phyloP scores from a whole-genome alignment of 352 stramenopile species.

The Phytophthora quininea region DNA sequence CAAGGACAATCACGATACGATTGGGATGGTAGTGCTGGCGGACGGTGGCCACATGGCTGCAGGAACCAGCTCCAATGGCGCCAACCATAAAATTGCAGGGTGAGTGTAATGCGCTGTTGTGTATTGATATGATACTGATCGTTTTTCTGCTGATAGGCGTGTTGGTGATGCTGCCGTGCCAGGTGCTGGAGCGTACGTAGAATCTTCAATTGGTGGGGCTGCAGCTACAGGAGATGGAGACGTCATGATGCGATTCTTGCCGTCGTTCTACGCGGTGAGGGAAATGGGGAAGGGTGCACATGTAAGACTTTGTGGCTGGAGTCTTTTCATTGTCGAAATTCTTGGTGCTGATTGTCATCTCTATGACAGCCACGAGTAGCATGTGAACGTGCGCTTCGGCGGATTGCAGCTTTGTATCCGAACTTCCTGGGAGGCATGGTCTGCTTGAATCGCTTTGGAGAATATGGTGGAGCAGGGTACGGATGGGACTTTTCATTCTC shows the following conservation, averaged over 20 bases:
- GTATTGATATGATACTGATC: neutral
- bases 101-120: slow-evolving; percentile 21
- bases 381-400: slow-evolving; percentile 57
- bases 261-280: slow-evolving; percentile 82
- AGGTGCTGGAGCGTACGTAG: slow-evolving; percentile 88
- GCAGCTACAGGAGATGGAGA: slow-evolving; percentile 90
- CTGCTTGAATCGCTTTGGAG: slow-evolving; percentile 72
- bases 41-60: slow-evolving; percentile 71
- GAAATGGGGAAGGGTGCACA: slow-evolving; percentile 79
- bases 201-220: slow-evolving; percentile 78
- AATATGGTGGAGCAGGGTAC: slow-evolving; percentile 77
- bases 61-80: slow-evolving; percentile 90
- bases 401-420: slow-evolving; percentile 62
- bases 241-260: slow-evolving; percentile 93
- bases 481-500: slow-evolving; percentile 78
- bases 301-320: slow-evolving; percentile 38
- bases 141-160: slow-evolving; percentile 44
- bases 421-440: slow-evolving; percentile 82
- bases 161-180: slow-evolving; percentile 87
- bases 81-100: slow-evolving; percentile 90
- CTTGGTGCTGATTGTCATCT: neutral
- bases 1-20: slow-evolving; percentile 89
- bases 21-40: slow-evolving; percentile 87
- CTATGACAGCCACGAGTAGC: slow-evolving; percentile 55
- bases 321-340: neutral